Evolutionary conservation across 495 filamentous ascomycete species (phyloP).

Genomic region (Aspergillus ellipticus): DNA sequence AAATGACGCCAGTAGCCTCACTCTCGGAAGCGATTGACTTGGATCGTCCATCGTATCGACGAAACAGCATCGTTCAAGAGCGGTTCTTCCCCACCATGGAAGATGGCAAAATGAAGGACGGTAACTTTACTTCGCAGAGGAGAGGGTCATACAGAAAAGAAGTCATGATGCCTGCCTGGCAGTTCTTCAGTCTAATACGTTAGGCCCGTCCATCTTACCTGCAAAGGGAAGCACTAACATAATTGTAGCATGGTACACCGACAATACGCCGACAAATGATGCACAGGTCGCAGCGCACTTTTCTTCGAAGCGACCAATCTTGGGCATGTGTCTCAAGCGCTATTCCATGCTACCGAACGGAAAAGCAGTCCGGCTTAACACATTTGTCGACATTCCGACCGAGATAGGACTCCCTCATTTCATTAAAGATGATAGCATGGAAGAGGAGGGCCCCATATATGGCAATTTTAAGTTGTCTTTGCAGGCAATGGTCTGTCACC

Average conservation of each 20-base stretch:
- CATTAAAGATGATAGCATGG: slow-evolving; percentile 71
- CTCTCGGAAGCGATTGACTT: slow-evolving; percentile 25
- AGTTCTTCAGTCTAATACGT: slow-evolving; percentile 91
- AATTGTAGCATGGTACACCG: slow-evolving; percentile 56
- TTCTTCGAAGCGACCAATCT: slow-evolving; percentile 68
- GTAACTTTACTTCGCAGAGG: slow-evolving; percentile 21
- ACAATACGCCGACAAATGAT: slow-evolving; percentile 67
- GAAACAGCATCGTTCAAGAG: slow-evolving; percentile 61
- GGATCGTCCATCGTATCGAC: slow-evolving; percentile 31
- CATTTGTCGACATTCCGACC: slow-evolving; percentile 85
- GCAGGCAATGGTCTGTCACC: slow-evolving; percentile 87
- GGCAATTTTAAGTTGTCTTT: slow-evolving; percentile 86
- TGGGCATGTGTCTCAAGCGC: slow-evolving; percentile 88
- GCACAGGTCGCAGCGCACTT: slow-evolving; percentile 71
- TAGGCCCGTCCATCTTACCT: slow-evolving; percentile 23
- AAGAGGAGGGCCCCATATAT: slow-evolving; percentile 60
- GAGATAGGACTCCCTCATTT: slow-evolving; percentile 88
- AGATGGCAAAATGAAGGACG: slow-evolving; percentile 30
- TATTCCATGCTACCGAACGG: slow-evolving; percentile 75
- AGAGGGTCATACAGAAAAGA: slow-evolving; percentile 64
- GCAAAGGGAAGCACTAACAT: slow-evolving; percentile 33
- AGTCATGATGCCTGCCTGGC: slow-evolving; percentile 95
- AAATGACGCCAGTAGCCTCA: slow-evolving; percentile 29
- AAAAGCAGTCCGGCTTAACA: slow-evolving; percentile 63
- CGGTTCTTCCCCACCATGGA: slow-evolving; percentile 48